Base-by-base conservation (phyloP, 805 yeast genomes). In the Pichia kluyveri region DNA sequence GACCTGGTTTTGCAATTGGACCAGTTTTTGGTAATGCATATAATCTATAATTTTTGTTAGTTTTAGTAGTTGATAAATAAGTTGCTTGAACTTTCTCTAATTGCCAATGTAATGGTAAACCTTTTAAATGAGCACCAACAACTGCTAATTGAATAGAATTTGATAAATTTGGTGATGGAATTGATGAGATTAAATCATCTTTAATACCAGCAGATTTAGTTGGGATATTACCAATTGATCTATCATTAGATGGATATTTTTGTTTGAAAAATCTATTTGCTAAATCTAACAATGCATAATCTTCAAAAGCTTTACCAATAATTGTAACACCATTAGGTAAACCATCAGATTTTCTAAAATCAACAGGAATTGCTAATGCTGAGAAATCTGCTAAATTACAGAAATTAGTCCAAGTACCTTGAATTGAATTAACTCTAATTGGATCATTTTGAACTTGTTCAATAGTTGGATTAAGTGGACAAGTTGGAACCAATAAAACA, bases 331-430 rank as follows among this genome's bases (percentile, higher is more conserved):
- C 98, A 53, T 80, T 83, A 9, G 98, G 96, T 56, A 91, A 67
- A 5, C 95, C 95, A 64, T 91, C 97, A 1, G 75, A 57, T 34
- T 30, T 30, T 61, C 90, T 75, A 76, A 88, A 91, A 3, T 96
- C 96, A 26, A 83, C 85, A 27, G 99, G 98, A 47, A 91, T 74
- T 0, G 98, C 88, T 57, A 91, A 71, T 1, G 96, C 98, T 37
- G 95, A 83, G 71, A 90, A 67, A 61, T 91, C 98, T 4, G 96
- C 96, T 62, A 91, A 75, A 65, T 93, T 91, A 58, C 87, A 96
- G 64, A 93, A 93, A 69, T 91, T 91, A 31, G 98, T 91, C 83
- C 96, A 91, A n/a, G 96, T 89, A 32, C 99, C 99, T 69, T 93
- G 99, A 60, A 74, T 73, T 7, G 97, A 86, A 71, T 91, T 91